Base-by-base conservation (phyloP, 2,329 filamentous ascomycete species). In the Colletotrichum liaoningense region DNA sequence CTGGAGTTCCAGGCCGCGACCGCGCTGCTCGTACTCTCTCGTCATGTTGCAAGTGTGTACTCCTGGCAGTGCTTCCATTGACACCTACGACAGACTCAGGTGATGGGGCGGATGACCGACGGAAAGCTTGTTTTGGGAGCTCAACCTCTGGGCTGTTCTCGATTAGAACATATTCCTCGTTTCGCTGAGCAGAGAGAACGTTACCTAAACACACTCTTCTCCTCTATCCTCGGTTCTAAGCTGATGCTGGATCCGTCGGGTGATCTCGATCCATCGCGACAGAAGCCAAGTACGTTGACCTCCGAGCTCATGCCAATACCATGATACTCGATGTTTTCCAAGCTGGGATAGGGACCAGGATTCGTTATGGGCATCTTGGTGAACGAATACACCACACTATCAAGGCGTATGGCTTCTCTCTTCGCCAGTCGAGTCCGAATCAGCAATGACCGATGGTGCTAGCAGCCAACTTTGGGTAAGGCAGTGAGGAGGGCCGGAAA, bases 281-380 rank as follows among this genome's bases (percentile, higher is more conserved):
- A 24, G 19, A 49, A 46, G 7, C 26, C 42, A 16, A 22, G 5
- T 35, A 24, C 42, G 22, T 63, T 46, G 19, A 64, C 16, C 14
- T 64, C 70, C 19, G 62, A 24, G 26, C 49, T 46, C 54, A 26
- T 26, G 14, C 70, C 66, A 46, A 73, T 73, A 14, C 59, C 66
- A 68, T 56, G 49, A 24, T 59, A 56, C 6, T 59, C 59, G 59
- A 69, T 26, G 30, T 56, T 24, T 1, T 73, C 59, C n/a, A 62
- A 60, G 42, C 30, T 56, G 16, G 58, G 65, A 12, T 58, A 38
- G 38, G 54, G 22, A 24, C 24, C 46, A 19, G 7, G 22, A 19
- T 16, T 26, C 9, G 14, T 19, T 7, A 22, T n/a, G 38, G 38
- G 24, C 66, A 73, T 69, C 6, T 24, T 60, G 55, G 19, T 35